These are phyloP conservation scores for Talaromyces trachyspermus DNA, from an alignment of 495 filamentous ascomycete species.

Conservation along the genomic window DNA sequence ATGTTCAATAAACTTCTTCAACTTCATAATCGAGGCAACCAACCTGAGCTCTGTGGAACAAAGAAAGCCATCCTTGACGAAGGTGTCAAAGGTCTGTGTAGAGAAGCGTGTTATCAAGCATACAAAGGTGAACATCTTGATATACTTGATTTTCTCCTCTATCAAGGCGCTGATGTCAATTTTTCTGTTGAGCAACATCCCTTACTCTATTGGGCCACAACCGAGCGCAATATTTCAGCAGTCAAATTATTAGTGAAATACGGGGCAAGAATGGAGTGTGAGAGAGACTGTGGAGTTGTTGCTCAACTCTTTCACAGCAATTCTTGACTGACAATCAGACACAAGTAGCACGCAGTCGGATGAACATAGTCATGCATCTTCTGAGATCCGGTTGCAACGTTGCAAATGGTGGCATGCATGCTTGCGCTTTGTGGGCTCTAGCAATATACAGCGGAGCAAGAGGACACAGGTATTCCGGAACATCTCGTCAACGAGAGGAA, in stretches of 20 bases:
- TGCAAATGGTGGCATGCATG: conserved; percentile 6
- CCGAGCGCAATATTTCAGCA: not conserved
- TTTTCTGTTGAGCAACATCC: not conserved
- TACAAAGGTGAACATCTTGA: not conserved
- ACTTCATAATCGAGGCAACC: conserved; percentile 3
- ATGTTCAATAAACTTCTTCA: conserved; percentile 2
- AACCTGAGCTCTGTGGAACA: no score
- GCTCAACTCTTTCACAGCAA: no score
- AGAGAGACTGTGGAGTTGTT: conserved; percentile 5
- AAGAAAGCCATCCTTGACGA: no score
- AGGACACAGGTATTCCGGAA: not conserved
- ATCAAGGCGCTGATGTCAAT: not conserved
- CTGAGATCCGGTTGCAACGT: conserved; percentile 3
- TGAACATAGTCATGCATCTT: not conserved
- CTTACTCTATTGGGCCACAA: not conserved
- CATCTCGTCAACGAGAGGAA: not conserved
- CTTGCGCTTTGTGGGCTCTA: conserved; percentile 2
- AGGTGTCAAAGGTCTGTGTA: not conserved
- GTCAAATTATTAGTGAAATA: not conserved
- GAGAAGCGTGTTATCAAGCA: not conserved
- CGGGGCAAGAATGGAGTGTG: conserved; percentile 2
- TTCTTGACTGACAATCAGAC: not conserved
- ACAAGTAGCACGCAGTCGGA: not conserved
- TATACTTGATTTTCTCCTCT: conserved; percentile 1
- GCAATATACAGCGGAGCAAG: not conserved